A percentile compares a stretch with the other conserved stretches of the same genome.
Evolutionary conservation across 2,329 filamentous ascomycete genomes (phyloP).

Genomic region (Colletotrichum sojae): DNA sequence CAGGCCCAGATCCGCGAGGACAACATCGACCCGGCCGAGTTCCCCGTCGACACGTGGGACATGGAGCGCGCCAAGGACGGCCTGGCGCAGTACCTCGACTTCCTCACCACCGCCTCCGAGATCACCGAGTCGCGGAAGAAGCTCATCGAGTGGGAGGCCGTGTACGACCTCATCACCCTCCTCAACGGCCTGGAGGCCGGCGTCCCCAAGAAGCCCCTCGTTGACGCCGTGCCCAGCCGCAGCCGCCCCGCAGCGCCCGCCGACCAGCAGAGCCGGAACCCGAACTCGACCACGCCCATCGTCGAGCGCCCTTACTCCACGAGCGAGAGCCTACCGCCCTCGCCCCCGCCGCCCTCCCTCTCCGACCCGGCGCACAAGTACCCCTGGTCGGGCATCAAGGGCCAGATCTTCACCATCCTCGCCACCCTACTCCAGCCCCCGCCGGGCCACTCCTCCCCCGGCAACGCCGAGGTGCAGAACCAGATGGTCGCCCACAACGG

Average conservation of each 20-base stretch:
- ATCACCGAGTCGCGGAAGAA: slow-evolving; percentile 86
- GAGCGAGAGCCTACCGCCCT: slow-evolving; percentile 50
- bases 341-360: slow-evolving; percentile 63
- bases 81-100: slow-evolving; percentile 93
- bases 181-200: slow-evolving; percentile 90
- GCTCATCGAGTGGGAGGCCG: slow-evolving; percentile 91
- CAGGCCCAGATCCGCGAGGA: slow-evolving; percentile 90
- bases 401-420: slow-evolving; percentile 90
- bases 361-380: slow-evolving; percentile 76
- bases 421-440: slow-evolving; percentile 92
- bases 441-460: slow-evolving; percentile 69
- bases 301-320: slow-evolving; percentile 77
- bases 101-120: slow-evolving; percentile 90
- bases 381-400: slow-evolving; percentile 84
- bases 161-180: slow-evolving; percentile 89
- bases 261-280: slow-evolving; percentile 47
- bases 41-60: slow-evolving; percentile 95
- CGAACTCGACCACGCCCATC: slow-evolving; percentile 48
- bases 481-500: slow-evolving; percentile 90
- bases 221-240: slow-evolving; percentile 52
- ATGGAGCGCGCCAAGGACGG: slow-evolving; percentile 98
- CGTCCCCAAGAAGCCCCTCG: slow-evolving; percentile 85
- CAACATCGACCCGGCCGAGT: slow-evolving; percentile 84
- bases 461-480: slow-evolving; percentile 83
- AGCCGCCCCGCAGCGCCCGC: slow-evolving; percentile 44